phyloP scores from a whole-genome alignment of 2,329 filamentous ascomycete species.

The Albophoma yamanashiensis region DNA sequence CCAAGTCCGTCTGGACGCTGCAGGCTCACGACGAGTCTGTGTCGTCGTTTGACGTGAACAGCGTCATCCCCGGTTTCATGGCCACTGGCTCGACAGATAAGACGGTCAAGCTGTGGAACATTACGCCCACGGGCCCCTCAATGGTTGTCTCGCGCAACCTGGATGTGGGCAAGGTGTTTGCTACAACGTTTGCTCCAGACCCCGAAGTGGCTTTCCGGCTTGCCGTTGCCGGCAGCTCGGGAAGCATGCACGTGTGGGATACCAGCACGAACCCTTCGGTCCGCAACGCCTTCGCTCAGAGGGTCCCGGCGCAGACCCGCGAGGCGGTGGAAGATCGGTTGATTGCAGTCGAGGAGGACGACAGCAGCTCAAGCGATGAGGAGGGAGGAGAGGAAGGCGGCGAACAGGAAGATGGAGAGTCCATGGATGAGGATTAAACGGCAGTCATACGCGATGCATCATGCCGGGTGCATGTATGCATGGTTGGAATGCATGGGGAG shows the following conservation, averaged over 20 bases:
- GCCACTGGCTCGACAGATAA: slow-evolving; percentile 90
- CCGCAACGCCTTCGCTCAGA: slow-evolving; percentile 66
- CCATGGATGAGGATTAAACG: slow-evolving; percentile 14
- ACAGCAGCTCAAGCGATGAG: slow-evolving; percentile 56
- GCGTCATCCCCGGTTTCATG: slow-evolving; percentile 81
- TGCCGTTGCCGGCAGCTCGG: slow-evolving; percentile 90
- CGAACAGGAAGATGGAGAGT: slow-evolving; percentile 20
- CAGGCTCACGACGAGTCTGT: slow-evolving; percentile 92
- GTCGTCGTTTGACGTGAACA: slow-evolving; percentile 88
- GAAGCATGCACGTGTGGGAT: slow-evolving; percentile 89
- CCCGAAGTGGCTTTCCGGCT: slow-evolving; percentile 83
- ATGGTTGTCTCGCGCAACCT: slow-evolving; percentile 89
- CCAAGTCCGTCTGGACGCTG: slow-evolving; percentile 85
- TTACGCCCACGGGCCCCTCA: slow-evolving; percentile 66
- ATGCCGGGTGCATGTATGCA: not conserved
- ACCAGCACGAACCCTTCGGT: slow-evolving; percentile 87
- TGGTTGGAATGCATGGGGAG: not conserved
- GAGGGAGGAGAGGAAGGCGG: slow-evolving; percentile 41
- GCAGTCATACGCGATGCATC: not conserved
- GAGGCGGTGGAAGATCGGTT: slow-evolving; percentile 64
- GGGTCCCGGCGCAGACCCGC: slow-evolving; percentile 44
- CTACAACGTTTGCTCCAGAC: slow-evolving; percentile 82
- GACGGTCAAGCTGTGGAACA: slow-evolving; percentile 94
- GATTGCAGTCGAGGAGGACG: slow-evolving; percentile 59
- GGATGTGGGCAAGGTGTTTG: slow-evolving; percentile 91